phyloP scores from a whole-genome alignment of 202 grass and related monocot species.

The Elaeis oleifera region DNA sequence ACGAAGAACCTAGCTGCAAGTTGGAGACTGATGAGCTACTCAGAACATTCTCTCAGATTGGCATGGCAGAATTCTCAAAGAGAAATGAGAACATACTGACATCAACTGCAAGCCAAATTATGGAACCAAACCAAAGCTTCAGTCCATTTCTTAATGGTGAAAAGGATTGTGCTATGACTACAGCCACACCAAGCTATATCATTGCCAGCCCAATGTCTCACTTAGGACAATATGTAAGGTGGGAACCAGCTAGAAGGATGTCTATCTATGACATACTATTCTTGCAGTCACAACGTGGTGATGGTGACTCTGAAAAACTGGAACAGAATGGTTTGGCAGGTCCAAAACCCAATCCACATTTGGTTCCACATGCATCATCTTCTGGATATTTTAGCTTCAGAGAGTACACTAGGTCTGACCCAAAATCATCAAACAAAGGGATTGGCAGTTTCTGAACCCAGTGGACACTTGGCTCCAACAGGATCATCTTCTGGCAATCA shows the following conservation, averaged over 20 bases:
- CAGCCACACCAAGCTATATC: neutral
- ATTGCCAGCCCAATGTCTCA: neutral
- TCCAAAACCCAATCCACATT: too few relatives aligned
- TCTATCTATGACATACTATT: neutral
- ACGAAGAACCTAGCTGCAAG: slow-evolving; percentile 31
- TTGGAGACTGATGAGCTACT: slow-evolving; percentile 70
- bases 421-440: too few relatives aligned
- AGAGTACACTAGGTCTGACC: neutral
- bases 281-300: neutral
- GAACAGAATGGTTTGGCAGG: too few relatives aligned
- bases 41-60: slow-evolving; percentile 41
- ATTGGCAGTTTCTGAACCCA: too few relatives aligned
- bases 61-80: slow-evolving; percentile 38
- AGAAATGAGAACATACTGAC: slow-evolving; percentile 22
- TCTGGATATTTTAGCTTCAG: neutral
- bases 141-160: neutral
- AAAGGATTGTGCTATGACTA: neutral
- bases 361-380: neutral
- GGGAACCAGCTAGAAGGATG: neutral
- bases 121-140: neutral
- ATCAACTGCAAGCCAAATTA: neutral
- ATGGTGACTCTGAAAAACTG: neutral
- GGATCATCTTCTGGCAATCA: too few relatives aligned
- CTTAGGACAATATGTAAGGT: neutral
- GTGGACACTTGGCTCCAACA: too few relatives aligned